A percentile compares a stretch with the other conserved stretches of the same genome.
phyloP scores from a whole-genome alignment of 2,329 filamentous ascomycete genomes.

The Sporothrix humicola region DNA sequence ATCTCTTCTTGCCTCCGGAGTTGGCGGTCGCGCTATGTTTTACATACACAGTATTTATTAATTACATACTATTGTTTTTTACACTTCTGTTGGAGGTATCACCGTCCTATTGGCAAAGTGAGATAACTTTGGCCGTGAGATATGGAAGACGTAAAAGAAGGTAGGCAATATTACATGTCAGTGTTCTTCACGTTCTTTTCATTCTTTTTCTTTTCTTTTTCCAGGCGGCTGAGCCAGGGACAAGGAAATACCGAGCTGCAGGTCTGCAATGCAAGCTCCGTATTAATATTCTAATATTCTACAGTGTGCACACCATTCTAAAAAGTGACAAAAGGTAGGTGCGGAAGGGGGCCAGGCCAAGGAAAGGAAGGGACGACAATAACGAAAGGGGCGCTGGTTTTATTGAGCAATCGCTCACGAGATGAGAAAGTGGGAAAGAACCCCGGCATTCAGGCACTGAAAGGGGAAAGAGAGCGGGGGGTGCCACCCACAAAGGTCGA shows the following conservation, averaged over 20 bases:
- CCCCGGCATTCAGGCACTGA: constrained; percentile 1
- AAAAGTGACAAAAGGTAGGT: constrained; percentile 3
- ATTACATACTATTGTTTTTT: neutral
- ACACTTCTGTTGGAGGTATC: neutral
- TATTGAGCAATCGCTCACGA: constrained; percentile 21
- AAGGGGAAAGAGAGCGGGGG: constrained; percentile 19
- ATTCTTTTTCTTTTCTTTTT: neutral
- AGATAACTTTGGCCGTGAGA: neutral
- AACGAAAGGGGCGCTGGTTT: constrained; percentile 16
- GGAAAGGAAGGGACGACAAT: neutral
- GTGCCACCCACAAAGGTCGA: neutral
- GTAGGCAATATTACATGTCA: neutral
- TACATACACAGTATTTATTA: neutral
- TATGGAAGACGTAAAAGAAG: too few species aligned
- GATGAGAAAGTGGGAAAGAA: constrained; percentile 20
- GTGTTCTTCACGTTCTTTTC: neutral
- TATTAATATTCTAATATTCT: neutral
- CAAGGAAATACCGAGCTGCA: constrained; percentile 2
- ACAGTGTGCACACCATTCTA: constrained; percentile 4
- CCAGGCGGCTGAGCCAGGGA: neutral
- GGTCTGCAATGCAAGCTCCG: neutral
- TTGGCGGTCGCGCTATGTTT: neutral
- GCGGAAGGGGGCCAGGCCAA: neutral
- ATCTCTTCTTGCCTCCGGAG: neutral
- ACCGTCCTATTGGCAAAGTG: constrained; percentile 1